Evolutionary conservation across 805 yeast genomes (phyloP).

Genomic region (Nakazawaea ishiwadae): DNA sequence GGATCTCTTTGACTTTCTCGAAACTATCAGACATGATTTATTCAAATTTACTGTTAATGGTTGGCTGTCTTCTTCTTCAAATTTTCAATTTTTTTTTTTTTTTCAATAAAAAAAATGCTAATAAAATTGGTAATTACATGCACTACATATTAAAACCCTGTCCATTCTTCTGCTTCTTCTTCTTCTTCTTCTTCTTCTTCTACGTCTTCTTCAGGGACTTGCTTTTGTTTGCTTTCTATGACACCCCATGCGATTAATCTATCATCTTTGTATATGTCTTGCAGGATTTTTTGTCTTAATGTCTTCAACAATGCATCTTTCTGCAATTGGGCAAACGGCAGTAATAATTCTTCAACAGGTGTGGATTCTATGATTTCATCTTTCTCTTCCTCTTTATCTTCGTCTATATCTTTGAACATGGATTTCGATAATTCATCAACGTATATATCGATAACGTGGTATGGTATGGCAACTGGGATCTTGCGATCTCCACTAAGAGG

Average conservation of each 20-base stretch:
- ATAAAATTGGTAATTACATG: neutral
- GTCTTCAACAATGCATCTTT: slow-evolving; percentile 52
- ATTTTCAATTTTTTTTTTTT: slow-evolving; percentile 7
- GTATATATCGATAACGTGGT: slow-evolving; percentile 80
- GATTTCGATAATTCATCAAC: slow-evolving; percentile 79
- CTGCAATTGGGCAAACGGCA: slow-evolving; percentile 55
- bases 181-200: slow-evolving; percentile 25
- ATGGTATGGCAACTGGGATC: slow-evolving; percentile 71
- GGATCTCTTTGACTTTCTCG: slow-evolving; percentile 79
- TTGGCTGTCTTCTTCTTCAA: neutral
- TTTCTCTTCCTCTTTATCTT: slow-evolving; percentile 31
- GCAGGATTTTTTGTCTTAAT: slow-evolving; percentile 57
- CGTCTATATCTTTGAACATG: slow-evolving; percentile 43
- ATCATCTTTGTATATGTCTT: slow-evolving; percentile 61
- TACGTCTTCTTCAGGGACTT: slow-evolving; percentile 15
- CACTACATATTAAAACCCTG: slow-evolving; percentile 21
- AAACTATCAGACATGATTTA: slow-evolving; percentile 49
- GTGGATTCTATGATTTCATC: slow-evolving; percentile 32
- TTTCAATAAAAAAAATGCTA: neutral
- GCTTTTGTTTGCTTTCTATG: slow-evolving; percentile 16
- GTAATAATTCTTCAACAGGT: slow-evolving; percentile 52
- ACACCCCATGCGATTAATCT: slow-evolving; percentile 66
- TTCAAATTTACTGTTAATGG: neutral
- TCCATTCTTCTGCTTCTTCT: slow-evolving; percentile 26
- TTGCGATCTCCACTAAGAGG: slow-evolving; percentile 56